These are phyloP conservation scores for Neofusicoccum laricinum DNA, from an alignment of 2,329 filamentous ascomycete species.

Conservation along the genomic window DNA sequence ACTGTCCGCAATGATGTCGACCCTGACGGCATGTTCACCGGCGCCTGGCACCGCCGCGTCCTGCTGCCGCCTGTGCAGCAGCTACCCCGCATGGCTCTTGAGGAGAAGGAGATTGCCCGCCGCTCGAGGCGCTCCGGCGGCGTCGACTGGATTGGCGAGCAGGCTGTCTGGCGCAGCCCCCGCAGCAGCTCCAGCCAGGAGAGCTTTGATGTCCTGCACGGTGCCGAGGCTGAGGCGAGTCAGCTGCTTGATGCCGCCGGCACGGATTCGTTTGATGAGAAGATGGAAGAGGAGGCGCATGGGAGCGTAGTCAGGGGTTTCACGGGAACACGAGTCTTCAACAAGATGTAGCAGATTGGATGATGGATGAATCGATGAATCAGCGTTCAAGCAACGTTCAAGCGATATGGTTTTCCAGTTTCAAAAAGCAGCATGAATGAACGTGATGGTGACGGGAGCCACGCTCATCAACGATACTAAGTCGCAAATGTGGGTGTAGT, in stretches of 20 bases:
- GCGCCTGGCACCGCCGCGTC: slow-evolving; percentile 80
- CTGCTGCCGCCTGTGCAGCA: slow-evolving; percentile 43
- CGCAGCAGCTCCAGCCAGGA: slow-evolving; percentile 31
- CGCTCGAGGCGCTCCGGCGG: slow-evolving; percentile 30
- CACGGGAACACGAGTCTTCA: background rate
- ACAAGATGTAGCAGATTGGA: slow-evolving; percentile 3
- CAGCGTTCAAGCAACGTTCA: too few species aligned
- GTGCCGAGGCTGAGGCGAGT: slow-evolving; percentile 41
- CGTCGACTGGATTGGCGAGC: slow-evolving; percentile 38
- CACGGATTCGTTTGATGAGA: background rate
- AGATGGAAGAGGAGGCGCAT: background rate
- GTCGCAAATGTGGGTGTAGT: too few species aligned
- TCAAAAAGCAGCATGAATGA: too few species aligned
- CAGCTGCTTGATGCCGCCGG: slow-evolving; percentile 20
- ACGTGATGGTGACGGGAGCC: too few species aligned
- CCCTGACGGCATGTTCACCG: slow-evolving; percentile 81
- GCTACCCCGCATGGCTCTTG: slow-evolving; percentile 31
- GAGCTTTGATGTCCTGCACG: slow-evolving; percentile 47
- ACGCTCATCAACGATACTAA: too few species aligned
- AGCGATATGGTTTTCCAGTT: too few species aligned
- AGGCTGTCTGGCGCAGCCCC: slow-evolving; percentile 21
- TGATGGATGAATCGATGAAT: background rate
- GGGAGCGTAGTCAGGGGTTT: background rate
- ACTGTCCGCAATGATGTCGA: slow-evolving; percentile 68
- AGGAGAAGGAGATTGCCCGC: slow-evolving; percentile 43